Base-by-base conservation (phyloP, 2,329 filamentous ascomycete genomes). In the Cladosporium phlei region DNA sequence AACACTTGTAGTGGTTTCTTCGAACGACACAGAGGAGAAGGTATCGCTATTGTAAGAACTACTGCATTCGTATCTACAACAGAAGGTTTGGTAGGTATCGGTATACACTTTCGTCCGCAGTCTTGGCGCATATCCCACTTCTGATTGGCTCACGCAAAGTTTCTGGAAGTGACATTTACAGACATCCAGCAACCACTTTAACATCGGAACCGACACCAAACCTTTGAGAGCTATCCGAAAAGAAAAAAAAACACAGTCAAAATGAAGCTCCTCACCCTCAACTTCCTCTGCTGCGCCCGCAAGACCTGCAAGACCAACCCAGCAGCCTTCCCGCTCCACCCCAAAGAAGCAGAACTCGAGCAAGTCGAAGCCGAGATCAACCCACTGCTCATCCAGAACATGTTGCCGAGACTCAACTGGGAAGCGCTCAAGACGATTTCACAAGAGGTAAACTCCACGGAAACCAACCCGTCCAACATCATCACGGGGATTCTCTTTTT, bases 201-300 rank as follows among this genome's bases (percentile, higher is more conserved):
- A 19, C 25, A 20, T n/a, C 12, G 5, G 11, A 5, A n/a, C n/a
- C n/a, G n/a, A n/a, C n/a, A n/a, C n/a, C n/a, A n/a, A n/a, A n/a
- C n/a, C n/a, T n/a, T n/a, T n/a, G 16, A 11, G 30, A 29, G 2
- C 20, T 7, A 19, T 5, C 11, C 24, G 30, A n/a, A 5, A 24
- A 37, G 17, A 28, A 3, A 12, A 17, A 38, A 12, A 27, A 12
- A 22, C 38, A 14, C 34, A 42, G 10, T 9, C 30, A 51, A 32
- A 28, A 98, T 98, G 93, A 97, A 97, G 69, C 75, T 97, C 53
- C 80, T 97, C 43, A 96, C 89, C 51, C 83, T 95, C 61, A 97
- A 97, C 71, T 98, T 98, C 70, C 75, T 97, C 55, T 93, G 88
- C 60, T 98, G 93, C 75, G 91, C 93, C 52, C 86, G 94, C 65